Evolutionary conservation across 371 early-diverging fungal genomes (phyloP), one percentile per base, ranked within the genome.

Genomic region (Mortierella sp.): DNA sequence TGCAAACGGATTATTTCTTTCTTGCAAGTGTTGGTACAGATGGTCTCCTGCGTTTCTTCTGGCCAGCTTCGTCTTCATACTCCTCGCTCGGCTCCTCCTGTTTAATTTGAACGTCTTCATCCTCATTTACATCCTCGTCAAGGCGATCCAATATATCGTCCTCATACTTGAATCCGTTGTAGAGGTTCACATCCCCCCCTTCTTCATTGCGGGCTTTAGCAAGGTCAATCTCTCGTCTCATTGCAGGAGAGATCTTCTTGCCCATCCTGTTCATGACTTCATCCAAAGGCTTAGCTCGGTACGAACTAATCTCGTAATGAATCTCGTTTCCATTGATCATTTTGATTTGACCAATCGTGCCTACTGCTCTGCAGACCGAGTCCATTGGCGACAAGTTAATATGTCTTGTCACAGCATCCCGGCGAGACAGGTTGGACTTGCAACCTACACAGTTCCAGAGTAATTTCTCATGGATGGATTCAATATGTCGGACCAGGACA

Each of bases 381-480:
- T 73, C 79, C 73, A 73, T 78, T 3, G 79, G 74, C 2, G 73
- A 73, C 22, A 78, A 66, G 32, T 78, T 78, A 59, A 78, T 78
- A 29, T 78, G 79, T 5, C 79, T 61, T 2, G 79, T 78, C 42
- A 78, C 79, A 7, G 79, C 79, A 47, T 78, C 79, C 12, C 79
- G 61, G 17, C 79, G 66, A 0, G 73, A 78, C 8, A 78, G 67
- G 40, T 69, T 69, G 15, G 79, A 78, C 32, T 73, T 73, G 67
- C 79, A 78, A 6, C 79, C 79, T 8, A 72, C 63, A 32, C 79
- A 78, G 49, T 69, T 69, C 79, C 79, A 78, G 19, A 73, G 70
- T 47, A 78, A 53, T 32, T 73, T 78, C 19, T 78, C 70, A n/a
- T 78, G 79, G 57, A 78, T 78, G 4, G 79, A 78, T 43, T 78